These are phyloP conservation scores for Colletotrichum chlorophyti DNA, from an alignment of 2,329 filamentous ascomycete genomes.

Conservation along the genomic window DNA sequence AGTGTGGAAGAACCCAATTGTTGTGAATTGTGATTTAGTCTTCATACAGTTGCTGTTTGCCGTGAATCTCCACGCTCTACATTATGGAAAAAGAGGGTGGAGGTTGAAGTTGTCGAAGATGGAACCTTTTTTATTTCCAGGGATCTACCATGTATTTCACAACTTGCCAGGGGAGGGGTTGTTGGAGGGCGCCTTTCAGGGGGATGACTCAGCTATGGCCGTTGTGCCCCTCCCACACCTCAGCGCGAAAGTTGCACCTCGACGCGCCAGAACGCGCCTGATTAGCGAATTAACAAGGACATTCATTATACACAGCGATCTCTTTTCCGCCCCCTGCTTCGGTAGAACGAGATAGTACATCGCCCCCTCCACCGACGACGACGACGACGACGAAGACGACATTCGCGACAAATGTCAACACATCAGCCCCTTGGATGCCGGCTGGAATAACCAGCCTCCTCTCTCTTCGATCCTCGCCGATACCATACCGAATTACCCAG, in stretches of 20 bases:
- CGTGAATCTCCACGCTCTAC: no score
- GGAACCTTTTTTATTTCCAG: no score
- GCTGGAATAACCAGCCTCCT: constrained; percentile 38
- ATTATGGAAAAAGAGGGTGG: no score
- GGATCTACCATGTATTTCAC: no score
- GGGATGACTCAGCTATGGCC: constrained; percentile 11
- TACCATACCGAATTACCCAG: constrained; percentile 35
- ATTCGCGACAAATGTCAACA: constrained; percentile 5
- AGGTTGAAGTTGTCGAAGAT: no score
- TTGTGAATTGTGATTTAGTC: not conserved
- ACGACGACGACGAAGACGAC: no score
- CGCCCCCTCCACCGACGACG: not conserved
- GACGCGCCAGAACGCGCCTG: constrained; percentile 8
- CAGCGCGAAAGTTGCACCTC: constrained; percentile 10
- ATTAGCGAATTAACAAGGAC: no score
- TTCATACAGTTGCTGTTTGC: no score
- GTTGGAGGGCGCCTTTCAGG: no score
- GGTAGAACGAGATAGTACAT: not conserved
- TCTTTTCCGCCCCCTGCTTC: no score
- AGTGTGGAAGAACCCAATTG: not conserved
- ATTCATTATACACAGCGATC: no score
- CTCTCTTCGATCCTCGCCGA: constrained; percentile 45
- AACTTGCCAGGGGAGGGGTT: no score
- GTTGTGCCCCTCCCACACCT: not conserved
- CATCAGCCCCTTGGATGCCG: constrained; percentile 42